A percentile compares a stretch with the other conserved stretches of the same genome.
Evolutionary conservation across 1,284 basidiomycete genomes (phyloP).

Genomic region (Boletus smithii): DNA sequence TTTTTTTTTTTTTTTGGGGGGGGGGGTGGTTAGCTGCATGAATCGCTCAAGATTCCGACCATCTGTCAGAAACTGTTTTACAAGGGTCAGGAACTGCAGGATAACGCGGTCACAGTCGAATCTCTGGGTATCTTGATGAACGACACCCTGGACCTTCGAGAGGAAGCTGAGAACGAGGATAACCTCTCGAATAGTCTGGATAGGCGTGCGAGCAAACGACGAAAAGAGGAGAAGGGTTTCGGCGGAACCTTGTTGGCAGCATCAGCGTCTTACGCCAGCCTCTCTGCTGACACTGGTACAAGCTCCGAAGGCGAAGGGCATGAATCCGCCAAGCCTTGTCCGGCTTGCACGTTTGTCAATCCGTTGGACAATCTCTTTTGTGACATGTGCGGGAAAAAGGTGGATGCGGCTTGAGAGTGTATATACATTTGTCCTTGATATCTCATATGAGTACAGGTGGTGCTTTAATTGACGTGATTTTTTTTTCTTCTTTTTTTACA

Average conservation of each 20-base stretch:
- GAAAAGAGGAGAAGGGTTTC: slow-evolving; percentile 68
- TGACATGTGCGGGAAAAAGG: slow-evolving; percentile 36
- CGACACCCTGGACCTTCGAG: slow-evolving; percentile 63
- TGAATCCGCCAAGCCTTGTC: slow-evolving; percentile 39
- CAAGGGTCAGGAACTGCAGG: slow-evolving; percentile 57
- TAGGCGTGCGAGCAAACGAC: slow-evolving; percentile 40
- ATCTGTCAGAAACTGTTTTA: slow-evolving; percentile 72
- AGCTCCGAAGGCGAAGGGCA: slow-evolving; percentile 35
- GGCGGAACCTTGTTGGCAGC: slow-evolving; percentile 58
- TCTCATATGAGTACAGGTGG: slow-evolving; percentile 34
- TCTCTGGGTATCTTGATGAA: slow-evolving; percentile 61
- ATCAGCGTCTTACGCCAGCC: slow-evolving; percentile 29
- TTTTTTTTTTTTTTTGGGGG: neutral
- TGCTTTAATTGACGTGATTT: slow-evolving; percentile 32
- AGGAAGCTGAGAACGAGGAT: slow-evolving; percentile 58
- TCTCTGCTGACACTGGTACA: slow-evolving; percentile 32
- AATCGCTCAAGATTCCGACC: slow-evolving; percentile 60
- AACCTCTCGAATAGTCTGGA: slow-evolving; percentile 52
- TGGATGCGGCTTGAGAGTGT: slow-evolving; percentile 16
- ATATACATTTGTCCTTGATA: slow-evolving; percentile 27
- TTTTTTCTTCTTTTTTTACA: slow-evolving; percentile 22
- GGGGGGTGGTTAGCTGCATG: slow-evolving; percentile 45
- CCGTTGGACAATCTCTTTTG: slow-evolving; percentile 36
- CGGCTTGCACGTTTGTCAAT: slow-evolving; percentile 45
- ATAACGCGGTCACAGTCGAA: slow-evolving; percentile 57